Base-by-base conservation (phyloP, 202 grass and related monocot genomes). In the Carex arenaria region DNA sequence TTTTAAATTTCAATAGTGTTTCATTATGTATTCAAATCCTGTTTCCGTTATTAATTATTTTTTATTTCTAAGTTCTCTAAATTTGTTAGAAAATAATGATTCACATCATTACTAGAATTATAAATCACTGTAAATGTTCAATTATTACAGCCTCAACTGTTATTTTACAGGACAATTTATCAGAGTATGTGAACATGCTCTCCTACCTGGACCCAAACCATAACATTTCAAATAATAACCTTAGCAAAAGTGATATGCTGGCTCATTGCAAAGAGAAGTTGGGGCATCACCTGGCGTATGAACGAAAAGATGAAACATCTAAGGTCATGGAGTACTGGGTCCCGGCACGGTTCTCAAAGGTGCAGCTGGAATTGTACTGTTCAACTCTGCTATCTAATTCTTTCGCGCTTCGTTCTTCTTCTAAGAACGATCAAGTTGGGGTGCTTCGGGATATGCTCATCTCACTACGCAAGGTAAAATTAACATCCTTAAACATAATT, bases 321-420 rank as follows among this genome's bases (percentile, higher is more conserved):
- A 98, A 93, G 80, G 79, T 94, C 84, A 61, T 78, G 61, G 95
- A 98, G 79, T 93, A 98, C 61, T 98, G 95, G 93, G 88, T 95
- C 80, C 95, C 95, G 85, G 86, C 72, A 86, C 54, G 19, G 32
- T 87, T 98, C 87, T 92, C 93, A 53, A 79, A 67, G 52, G 93
- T 98, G 81, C 95, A 98, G 84, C 67, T 98, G 67, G 93, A 98
- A 85, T 78, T 93, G 52, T 98, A 98, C 79, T 92, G 92, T 88
- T 79, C 68, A 66, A 93, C 81, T 19, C 67, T 98, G 85, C 65
- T 92, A 34, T 98, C 95, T 61, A 98, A 89, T 67, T 93, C 86
- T n/a, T 55, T 83, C 65, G 86, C 86, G 10, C 91, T 98, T 82
- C 86, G 89, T 71, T 98, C 95, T 64, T 90, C 89, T 87, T 93